phyloP scores from a whole-genome alignment of 2,329 filamentous ascomycete species.

The Epichloe sp. region DNA sequence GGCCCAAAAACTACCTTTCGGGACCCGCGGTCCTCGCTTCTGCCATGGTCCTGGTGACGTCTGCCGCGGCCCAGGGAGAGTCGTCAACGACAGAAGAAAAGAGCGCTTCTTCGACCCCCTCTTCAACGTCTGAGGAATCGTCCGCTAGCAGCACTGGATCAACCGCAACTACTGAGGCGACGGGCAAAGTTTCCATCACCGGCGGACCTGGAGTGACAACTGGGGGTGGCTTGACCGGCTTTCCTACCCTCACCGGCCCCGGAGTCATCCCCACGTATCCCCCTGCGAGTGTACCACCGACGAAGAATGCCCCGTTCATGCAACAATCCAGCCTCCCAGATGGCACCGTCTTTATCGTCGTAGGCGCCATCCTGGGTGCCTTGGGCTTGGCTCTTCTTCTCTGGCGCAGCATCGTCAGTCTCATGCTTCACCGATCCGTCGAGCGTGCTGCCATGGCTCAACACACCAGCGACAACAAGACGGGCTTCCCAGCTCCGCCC shows the following conservation, averaged over 20 bases:
- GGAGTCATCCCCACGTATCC: constrained; percentile 45
- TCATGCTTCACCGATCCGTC: constrained; percentile 83
- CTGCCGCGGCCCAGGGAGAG: constrained; percentile 20
- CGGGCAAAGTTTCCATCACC: constrained; percentile 10
- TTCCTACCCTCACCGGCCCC: constrained; percentile 30
- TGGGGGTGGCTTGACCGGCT: constrained; percentile 16
- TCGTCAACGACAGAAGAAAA: constrained; percentile 3
- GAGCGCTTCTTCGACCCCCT: constrained; percentile 4
- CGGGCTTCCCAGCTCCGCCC: constrained; percentile 43
- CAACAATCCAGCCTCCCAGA: constrained; percentile 73
- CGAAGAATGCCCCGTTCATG: constrained; percentile 80
- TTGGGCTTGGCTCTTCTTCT: constrained; percentile 69
- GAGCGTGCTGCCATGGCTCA: constrained; percentile 71
- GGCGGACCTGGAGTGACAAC: constrained; percentile 8
- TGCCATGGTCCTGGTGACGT: constrained; percentile 15
- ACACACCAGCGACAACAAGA: constrained; percentile 56
- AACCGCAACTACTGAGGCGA: constrained; percentile 2
- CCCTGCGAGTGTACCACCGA: constrained; percentile 66
- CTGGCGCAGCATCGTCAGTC: constrained; percentile 81
- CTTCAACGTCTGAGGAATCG: constrained; percentile 3
- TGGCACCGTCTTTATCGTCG: constrained; percentile 91
- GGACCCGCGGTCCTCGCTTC: constrained; percentile 15
- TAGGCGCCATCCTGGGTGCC: constrained; percentile 76
- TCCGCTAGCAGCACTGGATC: constrained; percentile 11
- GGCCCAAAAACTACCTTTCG: constrained; percentile 15